These are phyloP conservation scores for Hibiscus mutabilis DNA, from an alignment of 345 rosid species.

Conservation along the genomic window DNA sequence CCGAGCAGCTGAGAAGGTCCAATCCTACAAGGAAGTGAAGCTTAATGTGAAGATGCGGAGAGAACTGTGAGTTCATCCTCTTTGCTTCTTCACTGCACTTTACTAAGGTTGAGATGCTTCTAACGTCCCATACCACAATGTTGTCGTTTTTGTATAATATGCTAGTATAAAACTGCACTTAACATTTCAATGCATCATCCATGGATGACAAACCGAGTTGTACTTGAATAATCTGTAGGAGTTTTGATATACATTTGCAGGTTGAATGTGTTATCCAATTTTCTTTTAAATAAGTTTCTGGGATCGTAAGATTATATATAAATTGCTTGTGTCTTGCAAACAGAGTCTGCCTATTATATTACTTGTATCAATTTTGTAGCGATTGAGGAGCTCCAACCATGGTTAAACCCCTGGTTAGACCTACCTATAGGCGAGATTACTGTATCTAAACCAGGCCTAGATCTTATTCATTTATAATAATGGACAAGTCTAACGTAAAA, in stretches of 20 bases:
- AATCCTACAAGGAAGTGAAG: slow-evolving; percentile 67
- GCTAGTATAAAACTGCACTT: not conserved
- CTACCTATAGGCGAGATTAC: too few species aligned
- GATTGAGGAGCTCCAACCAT: too few species aligned
- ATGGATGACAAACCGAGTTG: not conserved
- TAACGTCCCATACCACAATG: not conserved
- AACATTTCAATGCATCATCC: not conserved
- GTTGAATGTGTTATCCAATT: not conserved
- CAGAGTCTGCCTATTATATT: too few species aligned
- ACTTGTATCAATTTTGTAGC: too few species aligned
- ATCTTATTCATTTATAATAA: too few species aligned
- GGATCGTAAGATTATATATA: not conserved
- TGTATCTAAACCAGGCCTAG: too few species aligned
- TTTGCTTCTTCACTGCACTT: not conserved
- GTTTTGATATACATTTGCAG: not conserved
- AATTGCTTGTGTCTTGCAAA: too few species aligned
- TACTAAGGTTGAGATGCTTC: not conserved
- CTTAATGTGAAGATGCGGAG: slow-evolving; percentile 69
- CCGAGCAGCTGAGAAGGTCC: slow-evolving; percentile 50
- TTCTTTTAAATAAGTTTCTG: not conserved
- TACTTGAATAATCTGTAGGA: not conserved
- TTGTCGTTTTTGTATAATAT: not conserved
- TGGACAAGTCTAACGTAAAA: too few species aligned
- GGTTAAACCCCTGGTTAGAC: too few species aligned
- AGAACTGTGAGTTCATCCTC: slow-evolving; percentile 18